Evolutionary conservation across 305 asterid genomes (phyloP).

Genomic region (Rubia tinctorum): DNA sequence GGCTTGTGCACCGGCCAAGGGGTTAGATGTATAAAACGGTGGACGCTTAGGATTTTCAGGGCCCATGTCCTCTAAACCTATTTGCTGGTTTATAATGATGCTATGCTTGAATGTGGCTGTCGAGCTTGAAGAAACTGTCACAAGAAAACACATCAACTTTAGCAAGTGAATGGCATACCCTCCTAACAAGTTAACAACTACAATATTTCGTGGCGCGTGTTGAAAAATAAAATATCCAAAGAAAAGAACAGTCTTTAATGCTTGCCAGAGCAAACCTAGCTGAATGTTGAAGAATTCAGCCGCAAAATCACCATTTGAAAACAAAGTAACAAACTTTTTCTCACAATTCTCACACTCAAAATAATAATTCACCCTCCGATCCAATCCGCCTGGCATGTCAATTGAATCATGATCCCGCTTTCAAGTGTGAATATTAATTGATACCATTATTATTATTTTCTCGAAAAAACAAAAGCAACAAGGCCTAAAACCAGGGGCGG

Average conservation of each 20-base stretch:
- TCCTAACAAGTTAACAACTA: background rate
- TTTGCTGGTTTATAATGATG: constrained; percentile 28
- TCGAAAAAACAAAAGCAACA: background rate
- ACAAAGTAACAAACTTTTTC: background rate
- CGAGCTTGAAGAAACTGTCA: constrained; percentile 2
- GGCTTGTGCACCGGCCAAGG: constrained; percentile 61
- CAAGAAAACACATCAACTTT: constrained; percentile 6
- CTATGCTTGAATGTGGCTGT: constrained; percentile 29
- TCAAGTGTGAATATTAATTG: background rate
- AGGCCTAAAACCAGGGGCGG: background rate
- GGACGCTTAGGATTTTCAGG: constrained; percentile 73
- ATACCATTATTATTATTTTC: background rate
- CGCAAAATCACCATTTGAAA: background rate
- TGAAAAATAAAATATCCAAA: background rate
- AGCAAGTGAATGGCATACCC: background rate
- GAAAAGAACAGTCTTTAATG: background rate
- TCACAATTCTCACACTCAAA: background rate
- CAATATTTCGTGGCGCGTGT: background rate
- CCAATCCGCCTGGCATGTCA: background rate
- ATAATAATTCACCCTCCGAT: background rate
- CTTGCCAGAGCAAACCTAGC: background rate
- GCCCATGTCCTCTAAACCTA: constrained; percentile 57
- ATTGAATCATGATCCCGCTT: background rate
- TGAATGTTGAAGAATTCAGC: background rate
- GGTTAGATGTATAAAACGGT: constrained; percentile 67